Percentiles rank a stretch among this genome's conserved stretches.
These are phyloP conservation scores for Solioccasus polychromus DNA, from an alignment of 768 basidiomycete genomes.

Conservation along the genomic window DNA sequence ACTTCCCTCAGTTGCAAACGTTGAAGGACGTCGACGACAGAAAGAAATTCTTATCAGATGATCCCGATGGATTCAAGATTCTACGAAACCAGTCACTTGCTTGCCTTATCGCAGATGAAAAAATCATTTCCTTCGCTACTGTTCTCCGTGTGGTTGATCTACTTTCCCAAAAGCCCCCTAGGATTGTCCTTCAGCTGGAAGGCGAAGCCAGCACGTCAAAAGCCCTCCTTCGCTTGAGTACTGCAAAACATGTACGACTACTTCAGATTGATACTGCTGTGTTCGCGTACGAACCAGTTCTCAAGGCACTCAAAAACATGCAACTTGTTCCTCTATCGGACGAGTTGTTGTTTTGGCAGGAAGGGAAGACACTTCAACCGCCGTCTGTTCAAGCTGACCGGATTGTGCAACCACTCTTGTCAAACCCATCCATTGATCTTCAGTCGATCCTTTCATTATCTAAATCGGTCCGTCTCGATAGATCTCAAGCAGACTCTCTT, in stretches of 20 bases:
- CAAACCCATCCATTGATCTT: constrained; percentile 40
- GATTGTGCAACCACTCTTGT: constrained; percentile 29
- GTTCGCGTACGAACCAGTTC: constrained; percentile 62
- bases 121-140: constrained; percentile 52
- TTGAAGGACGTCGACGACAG: constrained; percentile 33
- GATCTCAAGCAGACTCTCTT: constrained; percentile 46
- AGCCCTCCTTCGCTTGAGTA: constrained; percentile 40
- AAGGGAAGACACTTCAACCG: constrained; percentile 15
- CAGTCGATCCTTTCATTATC: constrained; percentile 33
- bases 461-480: constrained; percentile 47
- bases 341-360: constrained; percentile 57
- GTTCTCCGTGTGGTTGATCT: constrained; percentile 54
- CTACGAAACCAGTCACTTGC: constrained; percentile 55
- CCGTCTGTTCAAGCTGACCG: constrained; percentile 5
- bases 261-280: constrained; percentile 62
- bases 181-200: constrained; percentile 54
- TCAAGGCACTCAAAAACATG: constrained; percentile 53
- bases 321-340: constrained; percentile 44
- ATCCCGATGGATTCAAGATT: constrained; percentile 33
- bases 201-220: constrained; percentile 40
- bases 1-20: constrained; percentile 36
- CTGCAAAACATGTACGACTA: constrained; percentile 36
- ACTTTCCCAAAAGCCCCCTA: constrained; percentile 45
- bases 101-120: constrained; percentile 48
- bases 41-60: constrained; percentile 37